A percentile compares a stretch with the other conserved stretches of the same genome.
Evolutionary conservation across 1,284 basidiomycete species (phyloP).

Genomic region (Cryptococcus wingfieldii): DNA sequence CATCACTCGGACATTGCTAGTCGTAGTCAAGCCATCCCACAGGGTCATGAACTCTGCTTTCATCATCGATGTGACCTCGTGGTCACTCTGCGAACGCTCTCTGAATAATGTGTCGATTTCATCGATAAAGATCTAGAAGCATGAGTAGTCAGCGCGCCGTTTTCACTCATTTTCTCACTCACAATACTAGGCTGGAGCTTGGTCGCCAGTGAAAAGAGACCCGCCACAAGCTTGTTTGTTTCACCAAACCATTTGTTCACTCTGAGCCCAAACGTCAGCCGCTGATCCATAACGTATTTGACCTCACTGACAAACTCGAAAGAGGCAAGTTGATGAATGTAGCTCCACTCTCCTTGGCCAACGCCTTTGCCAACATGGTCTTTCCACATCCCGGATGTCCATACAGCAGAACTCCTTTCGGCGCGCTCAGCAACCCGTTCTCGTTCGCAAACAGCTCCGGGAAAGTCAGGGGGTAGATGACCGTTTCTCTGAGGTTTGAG

Average conservation of each 20-base stretch:
- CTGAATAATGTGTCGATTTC: conserved; percentile 86
- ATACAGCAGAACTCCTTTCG: conserved; percentile 70
- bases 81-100: conserved; percentile 79
- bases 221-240: conserved; percentile 94
- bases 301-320: conserved; percentile 56
- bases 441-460: conserved; percentile 78
- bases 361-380: conserved; percentile 90
- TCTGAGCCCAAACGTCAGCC: conserved; percentile 16
- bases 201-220: conserved; percentile 67
- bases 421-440: conserved; percentile 56
- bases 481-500: conserved; percentile 83
- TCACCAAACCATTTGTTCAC: conserved; percentile 97
- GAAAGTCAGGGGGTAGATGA: conserved; percentile 92
- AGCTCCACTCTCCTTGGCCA: conserved; percentile 93
- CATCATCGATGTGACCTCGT: conserved; percentile 99
- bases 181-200: conserved; percentile 69
- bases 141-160: neutral
- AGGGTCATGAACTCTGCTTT: conserved; percentile 99
- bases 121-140: conserved; percentile 65
- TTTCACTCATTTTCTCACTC: conserved; percentile 12
- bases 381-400: conserved; percentile 92
- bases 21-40: conserved; percentile 94
- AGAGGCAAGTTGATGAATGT: conserved; percentile 89
- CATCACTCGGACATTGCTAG: conserved; percentile 67
- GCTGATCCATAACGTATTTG: conserved; percentile 19